Conservation (phyloP, 768 basidiomycete species). For the Pulveroboletus sp. region DNA sequence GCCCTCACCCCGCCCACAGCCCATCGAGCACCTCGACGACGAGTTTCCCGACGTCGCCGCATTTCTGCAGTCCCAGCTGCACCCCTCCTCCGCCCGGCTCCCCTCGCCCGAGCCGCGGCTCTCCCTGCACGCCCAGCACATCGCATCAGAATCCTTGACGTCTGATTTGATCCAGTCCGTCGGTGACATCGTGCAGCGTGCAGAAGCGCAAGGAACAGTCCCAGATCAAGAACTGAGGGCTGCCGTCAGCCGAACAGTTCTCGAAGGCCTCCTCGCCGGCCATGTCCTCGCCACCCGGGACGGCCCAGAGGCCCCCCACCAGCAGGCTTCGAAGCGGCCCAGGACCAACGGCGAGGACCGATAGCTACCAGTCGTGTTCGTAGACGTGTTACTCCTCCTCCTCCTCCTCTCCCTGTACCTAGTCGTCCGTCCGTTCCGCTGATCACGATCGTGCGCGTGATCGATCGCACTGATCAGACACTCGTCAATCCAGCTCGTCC, state of each 20-base stretch:
- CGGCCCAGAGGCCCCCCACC: neutral
- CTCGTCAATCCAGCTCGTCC: constrained; percentile 21
- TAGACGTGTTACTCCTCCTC: constrained; percentile 1
- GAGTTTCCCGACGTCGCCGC: constrained; percentile 67
- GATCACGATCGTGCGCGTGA: constrained; percentile 32
- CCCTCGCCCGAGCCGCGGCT: constrained; percentile 29
- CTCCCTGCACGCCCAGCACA: constrained; percentile 66
- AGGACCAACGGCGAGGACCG: constrained; percentile 18
- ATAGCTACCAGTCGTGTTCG: no score
- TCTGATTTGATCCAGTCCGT: constrained; percentile 60
- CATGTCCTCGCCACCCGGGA: constrained; percentile 42
- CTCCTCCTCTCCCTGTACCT: no score
- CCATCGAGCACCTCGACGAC: constrained; percentile 62
- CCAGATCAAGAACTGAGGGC: constrained; percentile 62
- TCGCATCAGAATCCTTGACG: constrained; percentile 66
- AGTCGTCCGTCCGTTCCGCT: constrained; percentile 22
- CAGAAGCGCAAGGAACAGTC: constrained; percentile 53
- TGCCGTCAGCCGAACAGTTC: constrained; percentile 57
- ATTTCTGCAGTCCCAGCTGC: constrained; percentile 45
- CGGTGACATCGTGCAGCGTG: constrained; percentile 61
- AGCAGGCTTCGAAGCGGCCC: constrained; percentile 21
- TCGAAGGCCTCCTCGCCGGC: constrained; percentile 62
- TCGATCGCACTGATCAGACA: constrained; percentile 30
- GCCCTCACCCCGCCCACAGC: constrained; percentile 30
- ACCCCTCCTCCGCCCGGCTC: constrained; percentile 15